These are phyloP conservation scores for Erythrophleum fordii DNA, from an alignment of 306 rosid species.

Conservation along the genomic window DNA sequence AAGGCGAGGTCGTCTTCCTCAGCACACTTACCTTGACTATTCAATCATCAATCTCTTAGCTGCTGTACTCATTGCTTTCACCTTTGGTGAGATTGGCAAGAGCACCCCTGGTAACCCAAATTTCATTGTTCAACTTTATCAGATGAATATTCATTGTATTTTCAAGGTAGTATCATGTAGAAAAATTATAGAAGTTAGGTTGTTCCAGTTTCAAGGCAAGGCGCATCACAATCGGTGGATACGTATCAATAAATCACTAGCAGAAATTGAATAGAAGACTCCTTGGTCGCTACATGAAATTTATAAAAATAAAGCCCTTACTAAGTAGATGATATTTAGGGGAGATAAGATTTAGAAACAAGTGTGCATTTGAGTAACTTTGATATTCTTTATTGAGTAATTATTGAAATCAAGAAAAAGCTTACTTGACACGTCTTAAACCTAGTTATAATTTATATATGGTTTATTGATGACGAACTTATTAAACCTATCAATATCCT, in stretches of 20 bases:
- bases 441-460: no score
- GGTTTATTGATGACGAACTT: not conserved
- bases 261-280: not conserved
- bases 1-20: conserved; percentile 94
- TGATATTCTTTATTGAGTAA: not conserved
- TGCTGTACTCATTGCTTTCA: conserved; percentile 75
- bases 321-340: not conserved
- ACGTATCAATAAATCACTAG: not conserved
- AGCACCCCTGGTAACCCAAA: conserved; percentile 60
- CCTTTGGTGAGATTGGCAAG: conserved; percentile 81
- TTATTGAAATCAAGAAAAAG: not conserved
- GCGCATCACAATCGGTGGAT: not conserved
- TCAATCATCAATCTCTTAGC: conserved; percentile 86
- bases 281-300: not conserved
- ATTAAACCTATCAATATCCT: not conserved
- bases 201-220: not conserved
- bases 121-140: conserved; percentile 74
- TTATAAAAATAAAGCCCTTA: not conserved
- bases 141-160: conserved; percentile 49
- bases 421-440: no score
- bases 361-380: conserved; percentile 3
- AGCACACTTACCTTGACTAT: conserved; percentile 92
- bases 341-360: not conserved
- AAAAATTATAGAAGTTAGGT: not conserved
- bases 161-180: not conserved